Evolutionary conservation across 768 basidiomycete genomes (phyloP).

Genomic region (Boletus subparvulus): DNA sequence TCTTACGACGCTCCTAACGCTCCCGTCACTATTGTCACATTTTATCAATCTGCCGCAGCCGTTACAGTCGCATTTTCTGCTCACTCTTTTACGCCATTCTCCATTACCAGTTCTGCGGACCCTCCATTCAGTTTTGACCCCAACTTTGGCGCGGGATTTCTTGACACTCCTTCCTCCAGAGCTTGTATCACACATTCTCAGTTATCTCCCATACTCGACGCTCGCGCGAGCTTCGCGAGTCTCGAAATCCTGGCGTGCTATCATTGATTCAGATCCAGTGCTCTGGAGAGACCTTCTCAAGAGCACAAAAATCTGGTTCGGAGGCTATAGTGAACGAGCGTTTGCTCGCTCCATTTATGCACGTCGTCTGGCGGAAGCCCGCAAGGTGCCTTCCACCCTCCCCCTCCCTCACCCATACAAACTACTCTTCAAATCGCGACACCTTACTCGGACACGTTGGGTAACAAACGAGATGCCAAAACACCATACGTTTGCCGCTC

Average conservation of each 20-base stretch:
- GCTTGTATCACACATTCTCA: conserved; percentile 84
- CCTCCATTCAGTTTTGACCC: conserved; percentile 83
- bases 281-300: conserved; percentile 89
- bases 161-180: conserved; percentile 89
- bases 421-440: conserved; percentile 88
- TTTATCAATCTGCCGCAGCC: conserved; percentile 78
- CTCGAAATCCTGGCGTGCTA: conserved; percentile 84
- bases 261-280: conserved; percentile 86
- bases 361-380: conserved; percentile 47
- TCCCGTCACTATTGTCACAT: conserved; percentile 79
- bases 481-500: conserved; percentile 81
- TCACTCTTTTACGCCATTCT: conserved; percentile 89
- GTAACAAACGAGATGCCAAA: conserved; percentile 68
- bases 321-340: conserved; percentile 76
- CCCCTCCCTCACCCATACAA: conserved; percentile 87
- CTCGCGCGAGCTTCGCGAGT: conserved; percentile 88
- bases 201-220: conserved; percentile 77
- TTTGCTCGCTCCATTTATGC: conserved; percentile 73
- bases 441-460: conserved; percentile 80
- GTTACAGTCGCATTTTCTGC: conserved; percentile 90
- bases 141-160: conserved; percentile 92
- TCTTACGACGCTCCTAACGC: conserved; percentile 79
- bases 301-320: conserved; percentile 86
- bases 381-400: conserved; percentile 45
- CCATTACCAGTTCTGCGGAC: conserved; percentile 89